phyloP scores from a whole-genome alignment of 2,329 filamentous ascomycete species.

The Beauveria varroae region DNA sequence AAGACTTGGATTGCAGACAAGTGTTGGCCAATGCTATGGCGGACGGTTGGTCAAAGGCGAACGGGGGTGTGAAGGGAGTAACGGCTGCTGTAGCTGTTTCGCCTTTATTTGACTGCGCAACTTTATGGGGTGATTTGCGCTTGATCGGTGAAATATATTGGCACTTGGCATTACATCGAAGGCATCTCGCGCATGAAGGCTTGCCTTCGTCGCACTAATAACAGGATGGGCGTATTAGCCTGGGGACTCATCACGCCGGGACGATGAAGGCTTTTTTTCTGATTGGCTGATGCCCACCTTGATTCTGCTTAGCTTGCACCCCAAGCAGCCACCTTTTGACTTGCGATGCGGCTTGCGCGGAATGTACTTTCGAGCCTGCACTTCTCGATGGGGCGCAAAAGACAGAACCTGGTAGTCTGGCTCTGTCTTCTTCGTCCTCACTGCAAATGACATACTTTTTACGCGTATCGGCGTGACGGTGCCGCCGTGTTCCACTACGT shows the following conservation, averaged over 20 bases:
- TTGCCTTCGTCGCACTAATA: conserved; percentile 17
- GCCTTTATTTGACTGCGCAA: too few species aligned
- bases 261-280: too few species aligned
- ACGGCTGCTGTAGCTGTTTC: neutral
- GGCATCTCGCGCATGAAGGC: conserved; percentile 17
- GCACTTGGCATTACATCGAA: conserved; percentile 15
- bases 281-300: conserved; percentile 14
- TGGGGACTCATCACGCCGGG: neutral
- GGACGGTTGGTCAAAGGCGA: conserved; percentile 9
- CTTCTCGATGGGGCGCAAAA: conserved; percentile 5
- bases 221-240: neutral
- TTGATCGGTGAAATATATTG: neutral
- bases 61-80: neutral
- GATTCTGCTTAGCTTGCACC: conserved; percentile 18
- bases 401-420: conserved; percentile 6
- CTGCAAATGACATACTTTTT: neutral
- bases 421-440: neutral
- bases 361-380: conserved; percentile 13
- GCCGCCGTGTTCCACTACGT: neutral
- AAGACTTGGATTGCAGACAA: neutral
- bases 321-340: conserved; percentile 15
- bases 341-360: conserved; percentile 16
- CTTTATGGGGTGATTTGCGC: neutral
- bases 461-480: neutral
- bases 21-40: neutral